A percentile compares a stretch with the other conserved stretches of the same genome.
Evolutionary conservation across 192 early-diverging fungal species (phyloP).

Genomic region (Rhizophagus clarus): DNA sequence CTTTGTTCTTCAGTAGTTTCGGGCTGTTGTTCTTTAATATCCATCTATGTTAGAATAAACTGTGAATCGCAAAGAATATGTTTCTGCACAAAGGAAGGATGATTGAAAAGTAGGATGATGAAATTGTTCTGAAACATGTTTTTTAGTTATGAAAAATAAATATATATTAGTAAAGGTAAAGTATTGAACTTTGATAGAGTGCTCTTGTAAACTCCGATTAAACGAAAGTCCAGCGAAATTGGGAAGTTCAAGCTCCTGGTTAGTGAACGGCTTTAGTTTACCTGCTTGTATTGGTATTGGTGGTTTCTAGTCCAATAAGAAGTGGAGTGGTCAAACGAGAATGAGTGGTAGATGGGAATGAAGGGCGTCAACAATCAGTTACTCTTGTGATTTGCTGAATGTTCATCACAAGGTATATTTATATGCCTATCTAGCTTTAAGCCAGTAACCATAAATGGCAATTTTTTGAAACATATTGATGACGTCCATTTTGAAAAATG

Average conservation of each 20-base stretch:
- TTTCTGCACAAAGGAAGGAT: not conserved
- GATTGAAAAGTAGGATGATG: not conserved
- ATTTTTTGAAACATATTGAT: not conserved
- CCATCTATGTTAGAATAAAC: constrained; percentile 8
- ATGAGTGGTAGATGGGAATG: constrained; percentile 32
- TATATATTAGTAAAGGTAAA: not conserved
- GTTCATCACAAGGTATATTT: constrained; percentile 16
- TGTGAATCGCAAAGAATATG: not conserved
- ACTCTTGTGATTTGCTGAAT: constrained; percentile 26
- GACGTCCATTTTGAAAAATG: not conserved
- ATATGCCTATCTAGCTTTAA: not conserved
- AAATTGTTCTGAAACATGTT: not conserved
- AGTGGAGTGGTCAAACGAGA: constrained; percentile 32
- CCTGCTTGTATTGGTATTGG: constrained; percentile 35
- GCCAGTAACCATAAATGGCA: not conserved
- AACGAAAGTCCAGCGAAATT: constrained; percentile 1
- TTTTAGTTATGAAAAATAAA: not conserved
- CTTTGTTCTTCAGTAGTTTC: not conserved
- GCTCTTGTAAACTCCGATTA: not conserved
- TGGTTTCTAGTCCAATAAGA: constrained; percentile 37
- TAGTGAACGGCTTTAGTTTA: constrained; percentile 24
- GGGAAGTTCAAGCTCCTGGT: not conserved
- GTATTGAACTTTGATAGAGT: not conserved
- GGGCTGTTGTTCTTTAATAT: constrained; percentile 22
- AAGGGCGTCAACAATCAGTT: constrained; percentile 25